A percentile compares a stretch with the other conserved stretches of the same genome.
phyloP scores from a whole-genome alignment of 108 stramenopile species.

The Thalassiosira profunda region DNA sequence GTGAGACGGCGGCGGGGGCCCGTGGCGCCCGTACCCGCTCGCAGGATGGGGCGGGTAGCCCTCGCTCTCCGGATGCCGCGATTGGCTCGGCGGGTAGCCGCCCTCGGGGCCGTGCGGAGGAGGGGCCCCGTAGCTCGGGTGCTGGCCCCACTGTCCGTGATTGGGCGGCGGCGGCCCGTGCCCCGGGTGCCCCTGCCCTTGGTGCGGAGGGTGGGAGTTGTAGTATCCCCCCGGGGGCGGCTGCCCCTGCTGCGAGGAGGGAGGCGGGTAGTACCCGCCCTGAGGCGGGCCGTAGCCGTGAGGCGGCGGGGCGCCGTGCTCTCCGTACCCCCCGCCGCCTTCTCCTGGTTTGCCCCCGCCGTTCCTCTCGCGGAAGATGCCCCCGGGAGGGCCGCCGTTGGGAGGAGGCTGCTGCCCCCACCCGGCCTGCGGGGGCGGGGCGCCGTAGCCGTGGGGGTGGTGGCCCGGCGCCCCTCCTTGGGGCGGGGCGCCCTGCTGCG shows the following conservation, averaged over 20 bases:
- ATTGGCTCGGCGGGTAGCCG: too few relatives aligned
- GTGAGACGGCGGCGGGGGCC: slow-evolving; percentile 5
- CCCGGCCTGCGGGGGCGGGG: background rate
- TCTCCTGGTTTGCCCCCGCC: background rate
- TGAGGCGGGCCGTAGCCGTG: background rate
- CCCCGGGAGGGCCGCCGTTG: background rate
- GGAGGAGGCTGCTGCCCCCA: background rate
- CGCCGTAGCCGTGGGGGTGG: background rate
- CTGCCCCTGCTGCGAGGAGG: background rate
- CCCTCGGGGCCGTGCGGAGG: too few relatives aligned
- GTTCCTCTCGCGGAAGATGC: background rate
- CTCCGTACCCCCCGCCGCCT: background rate
- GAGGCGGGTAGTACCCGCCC: background rate
- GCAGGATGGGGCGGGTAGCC: background rate
- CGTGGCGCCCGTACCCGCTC: background rate
- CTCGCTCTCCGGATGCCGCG: background rate
- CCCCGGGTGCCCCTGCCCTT: too few relatives aligned
- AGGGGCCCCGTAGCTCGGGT: background rate
- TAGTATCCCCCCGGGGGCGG: slow-evolving; percentile 4
- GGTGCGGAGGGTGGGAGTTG: background rate
- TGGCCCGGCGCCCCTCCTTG: too few relatives aligned
- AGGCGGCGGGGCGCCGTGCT: background rate
- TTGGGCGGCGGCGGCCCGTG: slow-evolving; percentile 5
- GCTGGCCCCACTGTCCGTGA: slow-evolving; percentile 1
- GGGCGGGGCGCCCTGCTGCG: too few relatives aligned